A percentile compares a stretch with the other conserved stretches of the same genome.
Conservation (phyloP, 2,329 filamentous ascomycete genomes). For the Drechslerella dactyloides region DNA sequence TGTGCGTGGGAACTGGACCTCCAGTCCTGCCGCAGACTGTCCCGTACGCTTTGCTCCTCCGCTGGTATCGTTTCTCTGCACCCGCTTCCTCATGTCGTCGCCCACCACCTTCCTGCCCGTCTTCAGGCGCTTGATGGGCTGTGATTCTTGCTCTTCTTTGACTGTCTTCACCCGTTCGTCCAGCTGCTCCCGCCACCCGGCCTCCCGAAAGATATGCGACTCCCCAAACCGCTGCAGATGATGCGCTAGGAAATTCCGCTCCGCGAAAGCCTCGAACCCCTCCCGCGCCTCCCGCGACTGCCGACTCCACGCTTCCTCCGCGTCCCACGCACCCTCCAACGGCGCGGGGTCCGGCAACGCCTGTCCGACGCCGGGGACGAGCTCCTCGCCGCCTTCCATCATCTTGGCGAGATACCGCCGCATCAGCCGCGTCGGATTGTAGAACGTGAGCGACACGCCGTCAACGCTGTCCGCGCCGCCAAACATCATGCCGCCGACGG, state of each 20-base stretch:
- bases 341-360: conserved; percentile 2
- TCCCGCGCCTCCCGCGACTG: conserved; percentile 9
- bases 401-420: conserved; percentile 9
- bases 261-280: conserved; percentile 15
- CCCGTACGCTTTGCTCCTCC: neutral
- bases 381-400: conserved; percentile 12
- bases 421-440: conserved; percentile 28
- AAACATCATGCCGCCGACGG: conserved; percentile 41
- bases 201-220: conserved; percentile 23
- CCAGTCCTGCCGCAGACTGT: neutral
- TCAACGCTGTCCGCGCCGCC: conserved; percentile 49
- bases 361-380: conserved; percentile 22
- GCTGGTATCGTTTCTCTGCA: too few relatives aligned
- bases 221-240: conserved; percentile 14
- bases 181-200: conserved; percentile 11
- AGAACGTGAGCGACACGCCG: conserved; percentile 40
- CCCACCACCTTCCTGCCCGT: too few relatives aligned
- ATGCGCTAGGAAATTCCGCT: conserved; percentile 17
- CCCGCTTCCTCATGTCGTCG: too few relatives aligned
- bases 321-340: conserved; percentile 13
- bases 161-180: conserved; percentile 5
- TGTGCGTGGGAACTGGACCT: neutral
- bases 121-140: too few relatives aligned
- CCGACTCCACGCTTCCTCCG: conserved; percentile 23
- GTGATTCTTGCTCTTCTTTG: neutral